Conservation (phyloP, 495 filamentous ascomycete species). For the Talaromyces adpressus region DNA sequence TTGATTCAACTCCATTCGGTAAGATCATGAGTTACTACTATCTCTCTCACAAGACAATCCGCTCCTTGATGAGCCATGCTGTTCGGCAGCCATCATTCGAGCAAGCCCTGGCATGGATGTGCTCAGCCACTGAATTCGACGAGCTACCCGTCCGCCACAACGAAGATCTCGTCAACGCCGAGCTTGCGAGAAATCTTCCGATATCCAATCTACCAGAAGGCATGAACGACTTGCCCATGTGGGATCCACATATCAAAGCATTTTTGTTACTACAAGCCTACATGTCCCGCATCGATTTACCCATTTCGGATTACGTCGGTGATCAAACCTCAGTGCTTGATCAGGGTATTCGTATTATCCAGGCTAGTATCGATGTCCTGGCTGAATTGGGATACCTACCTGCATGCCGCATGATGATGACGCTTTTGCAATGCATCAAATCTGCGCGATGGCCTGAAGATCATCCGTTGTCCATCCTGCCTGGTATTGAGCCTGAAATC, state of each 20-base stretch:
- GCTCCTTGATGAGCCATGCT: slow-evolving; percentile 67
- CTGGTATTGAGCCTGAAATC: slow-evolving; percentile 55
- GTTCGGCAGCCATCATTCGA: slow-evolving; percentile 72
- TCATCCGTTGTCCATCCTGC: slow-evolving; percentile 69
- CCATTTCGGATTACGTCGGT: slow-evolving; percentile 95
- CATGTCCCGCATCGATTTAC: slow-evolving; percentile 85
- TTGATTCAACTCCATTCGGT: slow-evolving; percentile 81
- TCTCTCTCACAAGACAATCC: slow-evolving; percentile 90
- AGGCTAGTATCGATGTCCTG: slow-evolving; percentile 85
- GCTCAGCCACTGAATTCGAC: slow-evolving; percentile 87
- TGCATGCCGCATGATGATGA: slow-evolving; percentile 70
- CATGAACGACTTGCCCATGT: slow-evolving; percentile 78
- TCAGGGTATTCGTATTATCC: slow-evolving; percentile 91
- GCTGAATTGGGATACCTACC: slow-evolving; percentile 80
- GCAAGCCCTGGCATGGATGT: slow-evolving; percentile 92
- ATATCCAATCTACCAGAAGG: slow-evolving; percentile 47
- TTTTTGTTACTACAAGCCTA: slow-evolving; percentile 92
- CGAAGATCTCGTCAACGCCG: slow-evolving; percentile 95
- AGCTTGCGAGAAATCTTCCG: slow-evolving; percentile 75
- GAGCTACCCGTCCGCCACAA: slow-evolving; percentile 98
- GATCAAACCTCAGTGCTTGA: slow-evolving; percentile 87
- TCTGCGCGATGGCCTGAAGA: slow-evolving; percentile 87
- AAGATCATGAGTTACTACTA: slow-evolving; percentile 99
- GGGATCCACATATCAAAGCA: slow-evolving; percentile 97
- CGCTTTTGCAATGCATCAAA: slow-evolving; percentile 84